These are phyloP conservation scores for Termitomyces titanicus DNA, from an alignment of 768 basidiomycete genomes.

Conservation along the genomic window DNA sequence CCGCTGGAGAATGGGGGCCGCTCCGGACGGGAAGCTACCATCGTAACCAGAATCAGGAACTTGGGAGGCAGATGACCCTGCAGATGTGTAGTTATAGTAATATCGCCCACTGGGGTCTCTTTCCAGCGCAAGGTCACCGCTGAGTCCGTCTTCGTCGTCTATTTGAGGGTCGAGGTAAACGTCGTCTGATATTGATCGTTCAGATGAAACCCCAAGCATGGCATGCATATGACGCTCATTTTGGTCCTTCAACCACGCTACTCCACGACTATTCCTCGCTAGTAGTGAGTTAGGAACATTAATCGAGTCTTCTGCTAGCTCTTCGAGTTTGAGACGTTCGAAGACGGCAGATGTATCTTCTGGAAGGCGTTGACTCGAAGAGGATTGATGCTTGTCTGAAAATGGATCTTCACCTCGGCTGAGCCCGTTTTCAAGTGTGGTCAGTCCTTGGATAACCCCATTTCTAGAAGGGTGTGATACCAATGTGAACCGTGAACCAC, in stretches of 20 bases:
- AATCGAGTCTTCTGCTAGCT: conserved; percentile 34
- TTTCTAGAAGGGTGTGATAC: conserved; percentile 5
- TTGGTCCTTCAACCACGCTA: conserved; percentile 83
- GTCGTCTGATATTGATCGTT: conserved; percentile 55
- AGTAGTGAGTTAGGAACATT: conserved; percentile 40
- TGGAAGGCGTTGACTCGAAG: conserved; percentile 28
- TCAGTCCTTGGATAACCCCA: neutral
- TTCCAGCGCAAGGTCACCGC: conserved; percentile 64
- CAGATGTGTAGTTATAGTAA: conserved; percentile 67
- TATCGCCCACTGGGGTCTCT: conserved; percentile 67
- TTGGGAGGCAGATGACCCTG: conserved; percentile 47
- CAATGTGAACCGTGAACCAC: conserved; percentile 10
- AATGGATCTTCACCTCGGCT: conserved; percentile 18
- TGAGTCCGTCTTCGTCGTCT: conserved; percentile 39
- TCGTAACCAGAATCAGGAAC: conserved; percentile 53
- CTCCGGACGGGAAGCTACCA: conserved; percentile 33
- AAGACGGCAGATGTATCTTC: conserved; percentile 47
- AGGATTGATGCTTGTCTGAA: conserved; percentile 24
- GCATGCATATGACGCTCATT: conserved; percentile 60
- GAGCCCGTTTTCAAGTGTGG: neutral
- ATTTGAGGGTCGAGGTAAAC: conserved; percentile 36
- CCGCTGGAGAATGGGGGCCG: conserved; percentile 20
- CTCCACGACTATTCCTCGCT: conserved; percentile 62
- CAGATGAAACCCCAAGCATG: conserved; percentile 55
- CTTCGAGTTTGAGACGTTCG: conserved; percentile 49